Conservation (phyloP, 345 rosid genomes). For the Salix suchowensis region DNA sequence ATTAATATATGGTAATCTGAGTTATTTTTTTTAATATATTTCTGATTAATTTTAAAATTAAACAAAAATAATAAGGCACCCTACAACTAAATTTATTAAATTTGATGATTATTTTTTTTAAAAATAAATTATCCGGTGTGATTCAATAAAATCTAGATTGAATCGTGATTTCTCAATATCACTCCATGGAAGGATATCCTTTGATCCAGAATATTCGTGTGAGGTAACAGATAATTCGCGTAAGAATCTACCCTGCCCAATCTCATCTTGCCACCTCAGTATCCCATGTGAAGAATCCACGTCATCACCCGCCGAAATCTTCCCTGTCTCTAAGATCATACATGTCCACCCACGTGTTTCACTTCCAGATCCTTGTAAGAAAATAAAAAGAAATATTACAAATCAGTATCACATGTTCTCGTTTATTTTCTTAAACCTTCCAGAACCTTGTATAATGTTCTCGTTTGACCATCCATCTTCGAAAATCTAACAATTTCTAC, state of each 20-base stretch:
- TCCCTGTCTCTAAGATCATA: conserved; percentile 16
- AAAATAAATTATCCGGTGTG: too few relatives aligned
- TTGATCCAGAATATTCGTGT: conserved; percentile 21
- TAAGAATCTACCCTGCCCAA: conserved; percentile 13
- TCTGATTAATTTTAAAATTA: too few relatives aligned
- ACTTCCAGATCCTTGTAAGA: conserved; percentile 28
- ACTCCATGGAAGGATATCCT: neutral
- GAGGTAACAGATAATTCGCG: neutral
- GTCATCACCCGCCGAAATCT: conserved; percentile 20
- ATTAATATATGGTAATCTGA: too few relatives aligned
- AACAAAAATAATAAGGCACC: too few relatives aligned
- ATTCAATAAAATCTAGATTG: too few relatives aligned
- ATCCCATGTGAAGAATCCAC: conserved; percentile 11
- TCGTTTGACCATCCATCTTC: neutral
- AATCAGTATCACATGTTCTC: neutral
- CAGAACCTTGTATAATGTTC: neutral
- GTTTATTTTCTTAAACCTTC: too few relatives aligned
- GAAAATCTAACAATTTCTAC: neutral
- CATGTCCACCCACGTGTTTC: conserved; percentile 48
- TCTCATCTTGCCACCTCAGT: conserved; percentile 16
- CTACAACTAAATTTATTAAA: too few relatives aligned
- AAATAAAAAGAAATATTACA: neutral
- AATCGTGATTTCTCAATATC: neutral
- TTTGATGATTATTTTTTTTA: too few relatives aligned
- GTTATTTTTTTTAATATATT: too few relatives aligned